These are phyloP conservation scores for Penicillium hesseltinei DNA, from an alignment of 2,329 filamentous ascomycete genomes.

Conservation along the genomic window DNA sequence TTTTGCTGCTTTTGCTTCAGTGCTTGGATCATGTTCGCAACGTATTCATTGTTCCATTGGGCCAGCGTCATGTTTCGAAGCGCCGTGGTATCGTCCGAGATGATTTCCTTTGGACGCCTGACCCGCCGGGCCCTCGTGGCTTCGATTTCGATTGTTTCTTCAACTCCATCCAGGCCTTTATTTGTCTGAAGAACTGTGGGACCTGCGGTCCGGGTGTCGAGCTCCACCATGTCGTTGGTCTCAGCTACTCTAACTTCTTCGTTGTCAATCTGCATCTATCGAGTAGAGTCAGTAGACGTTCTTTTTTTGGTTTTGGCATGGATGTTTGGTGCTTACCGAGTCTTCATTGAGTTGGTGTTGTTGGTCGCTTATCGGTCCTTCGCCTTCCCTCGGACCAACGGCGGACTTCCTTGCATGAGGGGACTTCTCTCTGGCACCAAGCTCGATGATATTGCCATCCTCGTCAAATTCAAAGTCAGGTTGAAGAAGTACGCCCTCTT, in stretches of 20 bases:
- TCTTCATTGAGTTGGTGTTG: neutral
- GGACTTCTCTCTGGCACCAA: conserved; percentile 24
- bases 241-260: neutral
- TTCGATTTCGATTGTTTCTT: neutral
- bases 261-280: conserved; percentile 4
- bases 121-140: conserved; percentile 1
- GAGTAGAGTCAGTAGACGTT: neutral
- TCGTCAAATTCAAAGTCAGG: conserved; percentile 61
- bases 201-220: neutral
- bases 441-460: conserved; percentile 58
- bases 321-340: conserved; percentile 3
- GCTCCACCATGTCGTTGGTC: neutral
- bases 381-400: neutral
- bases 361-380: neutral
- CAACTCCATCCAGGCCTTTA: neutral
- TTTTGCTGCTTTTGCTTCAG: conserved; percentile 46
- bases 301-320: neutral
- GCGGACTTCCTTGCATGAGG: conserved; percentile 6
- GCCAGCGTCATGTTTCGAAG: conserved; percentile 57
- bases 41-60: conserved; percentile 59
- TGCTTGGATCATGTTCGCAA: conserved; percentile 58
- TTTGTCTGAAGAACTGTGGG: neutral
- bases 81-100: conserved; percentile 50
- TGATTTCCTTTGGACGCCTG: conserved; percentile 38
- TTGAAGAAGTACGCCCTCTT: conserved; percentile 50